Conservation (phyloP, 2,329 filamentous ascomycete genomes). For the Stachybotrys echinatus region DNA sequence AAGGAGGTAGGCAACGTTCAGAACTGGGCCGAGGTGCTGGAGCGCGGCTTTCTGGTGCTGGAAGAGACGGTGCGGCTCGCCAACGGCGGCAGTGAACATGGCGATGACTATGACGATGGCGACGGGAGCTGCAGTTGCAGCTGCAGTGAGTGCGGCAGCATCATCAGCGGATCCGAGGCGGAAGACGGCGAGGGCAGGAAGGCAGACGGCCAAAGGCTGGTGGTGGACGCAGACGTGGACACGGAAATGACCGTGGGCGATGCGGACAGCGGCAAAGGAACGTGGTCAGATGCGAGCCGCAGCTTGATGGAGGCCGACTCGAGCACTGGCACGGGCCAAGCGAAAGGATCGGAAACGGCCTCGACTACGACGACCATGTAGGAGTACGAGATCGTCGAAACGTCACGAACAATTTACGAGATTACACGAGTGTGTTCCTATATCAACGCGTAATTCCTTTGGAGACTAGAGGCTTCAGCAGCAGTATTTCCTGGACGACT, state of each 20-base stretch:
- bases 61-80: slow-evolving; percentile 60
- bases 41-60: slow-evolving; percentile 58
- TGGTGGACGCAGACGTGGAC: background rate
- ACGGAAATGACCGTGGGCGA: slow-evolving; percentile 16
- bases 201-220: slow-evolving; percentile 1
- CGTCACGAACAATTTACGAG: too few species aligned
- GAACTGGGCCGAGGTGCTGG: slow-evolving; percentile 83
- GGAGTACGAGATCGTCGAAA: slow-evolving; percentile 7
- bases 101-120: slow-evolving; percentile 6
- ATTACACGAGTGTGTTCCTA: too few species aligned
- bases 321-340: slow-evolving; percentile 24
- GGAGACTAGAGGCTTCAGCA: too few species aligned
- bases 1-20: slow-evolving; percentile 80
- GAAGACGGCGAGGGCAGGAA: slow-evolving; percentile 8
- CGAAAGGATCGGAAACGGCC: slow-evolving; percentile 32
- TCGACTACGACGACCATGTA: slow-evolving; percentile 26
- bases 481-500: too few species aligned
- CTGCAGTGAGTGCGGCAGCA: slow-evolving; percentile 31
- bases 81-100: slow-evolving; percentile 22
- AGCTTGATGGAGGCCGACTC: slow-evolving; percentile 31
- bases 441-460: too few species aligned
- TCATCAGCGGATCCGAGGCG: slow-evolving; percentile 7
- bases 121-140: slow-evolving; percentile 23
- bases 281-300: slow-evolving; percentile 30
- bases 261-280: slow-evolving; percentile 11